Conservation (phyloP, 306 rosid species). For the Castanea mollissima region DNA sequence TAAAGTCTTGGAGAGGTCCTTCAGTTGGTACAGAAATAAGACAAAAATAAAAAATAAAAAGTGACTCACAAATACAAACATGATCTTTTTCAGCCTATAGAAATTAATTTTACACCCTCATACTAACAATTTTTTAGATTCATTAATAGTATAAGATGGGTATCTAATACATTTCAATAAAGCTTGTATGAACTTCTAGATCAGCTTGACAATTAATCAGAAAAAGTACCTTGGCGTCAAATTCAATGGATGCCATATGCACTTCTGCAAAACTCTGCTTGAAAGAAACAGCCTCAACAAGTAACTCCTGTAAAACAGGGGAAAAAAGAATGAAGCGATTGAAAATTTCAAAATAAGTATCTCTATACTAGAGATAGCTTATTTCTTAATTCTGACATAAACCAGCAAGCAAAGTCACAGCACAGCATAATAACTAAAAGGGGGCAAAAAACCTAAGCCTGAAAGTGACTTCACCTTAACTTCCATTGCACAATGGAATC, state of each 20-base stretch:
- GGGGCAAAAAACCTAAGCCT: conserved; percentile 8
- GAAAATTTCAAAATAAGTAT: neutral
- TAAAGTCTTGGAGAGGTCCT: no score
- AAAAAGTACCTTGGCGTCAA: conserved; percentile 74
- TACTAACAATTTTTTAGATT: neutral
- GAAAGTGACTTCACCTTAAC: conserved; percentile 58
- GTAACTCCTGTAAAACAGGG: conserved; percentile 51
- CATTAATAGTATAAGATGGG: neutral
- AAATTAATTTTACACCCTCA: neutral
- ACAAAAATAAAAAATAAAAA: neutral
- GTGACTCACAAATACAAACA: neutral
- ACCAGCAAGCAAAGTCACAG: neutral
- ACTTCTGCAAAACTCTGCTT: conserved; percentile 46
- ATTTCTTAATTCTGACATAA: neutral
- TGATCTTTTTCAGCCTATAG: neutral
- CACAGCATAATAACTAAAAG: conserved; percentile 17
- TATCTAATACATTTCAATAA: neutral
- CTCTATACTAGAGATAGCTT: neutral
- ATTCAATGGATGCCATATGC: conserved; percentile 64
- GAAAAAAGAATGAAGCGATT: conserved; percentile 8
- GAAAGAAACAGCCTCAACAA: conserved; percentile 59
- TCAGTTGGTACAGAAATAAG: neutral
- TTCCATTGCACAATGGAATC: conserved; percentile 55
- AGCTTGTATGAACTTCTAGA: neutral
- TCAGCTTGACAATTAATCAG: conserved; percentile 9